Base-by-base conservation (phyloP, 257 asterid species). In the Scutellaria baicalensis region DNA sequence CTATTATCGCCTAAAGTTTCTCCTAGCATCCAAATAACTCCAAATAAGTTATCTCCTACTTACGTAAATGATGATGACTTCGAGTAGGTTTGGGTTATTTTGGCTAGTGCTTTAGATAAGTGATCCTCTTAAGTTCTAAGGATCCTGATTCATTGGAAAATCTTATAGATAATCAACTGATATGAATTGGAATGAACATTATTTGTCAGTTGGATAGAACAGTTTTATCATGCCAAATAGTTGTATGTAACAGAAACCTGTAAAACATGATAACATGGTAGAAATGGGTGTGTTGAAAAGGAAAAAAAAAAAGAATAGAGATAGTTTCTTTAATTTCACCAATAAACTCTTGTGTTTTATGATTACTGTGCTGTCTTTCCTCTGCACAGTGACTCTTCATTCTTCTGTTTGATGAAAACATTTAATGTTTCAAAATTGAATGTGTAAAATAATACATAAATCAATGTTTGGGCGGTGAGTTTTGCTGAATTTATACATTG, bases 61-160 rank as follows among this genome's bases (percentile, higher is more conserved):
- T 75, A 39, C 75, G 42, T 75, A 49, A 59, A 57, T 55, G 89
- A 88, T 68, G 93, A 88, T 68, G 97, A 93, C 84, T 93, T 88
- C 73, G 82, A 58, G 35, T 90, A 87, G 78, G 67, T 69, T 78
- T 73, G 50, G 72, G 47, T 23, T 60, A 31, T 16, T 44, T 66
- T 59, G 12, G 20, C 44, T 16, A 60, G 16, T 44, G 35, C 31
- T 56, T 77, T 23, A 9, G 47, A 52, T 73, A 12, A 33, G 23
- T 62, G 40, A 40, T 48, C 66, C 42, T 58, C 49, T 8, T 35
- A 61, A n/a, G 44, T 45, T 66, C 12, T n/a, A 57, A 1, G 13
- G 71, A 71, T 58, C 76, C 58, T 21, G 1, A 31, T 47, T 56
- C 35, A 62, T 69, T 40, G 47, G 43, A 43, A 52, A 57, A 23